Conservation (phyloP, 306 rosid species). For the Prunus padus region DNA sequence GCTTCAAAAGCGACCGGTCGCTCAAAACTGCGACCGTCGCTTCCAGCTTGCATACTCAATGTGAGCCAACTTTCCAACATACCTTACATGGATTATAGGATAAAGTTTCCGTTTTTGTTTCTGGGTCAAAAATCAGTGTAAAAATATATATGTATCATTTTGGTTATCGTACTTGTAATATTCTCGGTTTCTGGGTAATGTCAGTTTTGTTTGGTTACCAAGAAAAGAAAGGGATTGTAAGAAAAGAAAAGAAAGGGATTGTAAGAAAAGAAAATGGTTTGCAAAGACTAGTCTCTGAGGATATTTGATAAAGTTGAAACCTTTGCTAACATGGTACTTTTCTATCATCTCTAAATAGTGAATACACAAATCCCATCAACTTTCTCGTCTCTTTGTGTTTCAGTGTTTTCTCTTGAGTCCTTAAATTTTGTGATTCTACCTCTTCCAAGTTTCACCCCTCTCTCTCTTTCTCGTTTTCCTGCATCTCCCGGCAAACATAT, state of each 20-base stretch:
- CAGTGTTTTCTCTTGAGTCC: too few relatives aligned
- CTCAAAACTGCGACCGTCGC: too few relatives aligned
- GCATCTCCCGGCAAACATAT: background rate
- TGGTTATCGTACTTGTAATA: background rate
- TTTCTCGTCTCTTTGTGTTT: background rate
- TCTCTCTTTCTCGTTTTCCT: background rate
- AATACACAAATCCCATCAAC: background rate
- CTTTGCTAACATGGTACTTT: background rate
- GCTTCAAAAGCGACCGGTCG: too few relatives aligned
- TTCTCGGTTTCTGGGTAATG: background rate
- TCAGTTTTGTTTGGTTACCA: conserved; percentile 6
- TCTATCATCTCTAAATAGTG: background rate
- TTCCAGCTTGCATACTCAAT: too few relatives aligned
- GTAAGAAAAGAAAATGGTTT: background rate
- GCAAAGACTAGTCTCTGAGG: background rate
- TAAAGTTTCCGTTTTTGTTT: background rate
- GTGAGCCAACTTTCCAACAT: too few relatives aligned
- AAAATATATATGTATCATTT: too few relatives aligned
- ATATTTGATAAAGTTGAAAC: background rate
- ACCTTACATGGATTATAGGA: background rate
- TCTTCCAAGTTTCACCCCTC: background rate
- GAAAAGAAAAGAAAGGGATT: background rate
- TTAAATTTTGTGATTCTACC: background rate
- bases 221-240: background rate
- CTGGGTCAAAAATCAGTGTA: background rate